Evolutionary conservation across 2,329 filamentous ascomycete species (phyloP).

Genomic region (Colletotrichum coccodes): DNA sequence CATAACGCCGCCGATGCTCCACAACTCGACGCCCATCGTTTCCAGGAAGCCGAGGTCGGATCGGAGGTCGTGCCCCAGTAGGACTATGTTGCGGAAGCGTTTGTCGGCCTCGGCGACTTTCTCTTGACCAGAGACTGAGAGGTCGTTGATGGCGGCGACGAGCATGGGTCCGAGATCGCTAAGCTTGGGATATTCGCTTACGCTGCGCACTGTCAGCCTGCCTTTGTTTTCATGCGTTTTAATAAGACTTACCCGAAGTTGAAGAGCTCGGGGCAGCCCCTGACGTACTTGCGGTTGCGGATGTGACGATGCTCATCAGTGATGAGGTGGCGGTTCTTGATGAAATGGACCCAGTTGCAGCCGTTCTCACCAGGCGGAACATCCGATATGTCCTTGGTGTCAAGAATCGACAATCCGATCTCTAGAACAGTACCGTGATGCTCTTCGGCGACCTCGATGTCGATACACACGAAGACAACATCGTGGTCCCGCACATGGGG

Average conservation of each 20-base stretch:
- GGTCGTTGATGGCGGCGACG: slow-evolving; percentile 46
- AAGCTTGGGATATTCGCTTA: slow-evolving; percentile 52
- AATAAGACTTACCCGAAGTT: slow-evolving; percentile 73
- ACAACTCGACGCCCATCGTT: slow-evolving; percentile 67
- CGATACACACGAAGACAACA: slow-evolving; percentile 78
- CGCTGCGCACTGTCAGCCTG: slow-evolving; percentile 40
- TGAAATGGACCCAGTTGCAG: slow-evolving; percentile 72
- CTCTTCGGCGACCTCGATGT: slow-evolving; percentile 84
- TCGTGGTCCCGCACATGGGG: slow-evolving; percentile 14
- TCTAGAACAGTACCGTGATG: slow-evolving; percentile 79
- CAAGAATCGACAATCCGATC: slow-evolving; percentile 84
- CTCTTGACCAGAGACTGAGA: background rate
- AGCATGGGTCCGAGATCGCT: slow-evolving; percentile 47
- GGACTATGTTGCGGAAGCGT: slow-evolving; percentile 63
- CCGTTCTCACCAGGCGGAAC: slow-evolving; percentile 70
- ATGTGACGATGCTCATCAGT: slow-evolving; percentile 75
- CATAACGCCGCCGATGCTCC: slow-evolving; percentile 61
- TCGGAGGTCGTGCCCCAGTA: slow-evolving; percentile 78
- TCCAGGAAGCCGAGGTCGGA: slow-evolving; percentile 67
- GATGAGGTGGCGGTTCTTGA: slow-evolving; percentile 80
- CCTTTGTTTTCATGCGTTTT: no score
- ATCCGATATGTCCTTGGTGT: slow-evolving; percentile 67
- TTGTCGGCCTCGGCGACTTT: background rate
- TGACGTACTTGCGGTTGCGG: slow-evolving; percentile 74
- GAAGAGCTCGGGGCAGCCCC: slow-evolving; percentile 79